Percentiles rank a stretch among this genome's conserved stretches.
These are phyloP conservation scores for Globisporangium middletonii DNA, from an alignment of 352 stramenopile genomes.

Conservation along the genomic window DNA sequence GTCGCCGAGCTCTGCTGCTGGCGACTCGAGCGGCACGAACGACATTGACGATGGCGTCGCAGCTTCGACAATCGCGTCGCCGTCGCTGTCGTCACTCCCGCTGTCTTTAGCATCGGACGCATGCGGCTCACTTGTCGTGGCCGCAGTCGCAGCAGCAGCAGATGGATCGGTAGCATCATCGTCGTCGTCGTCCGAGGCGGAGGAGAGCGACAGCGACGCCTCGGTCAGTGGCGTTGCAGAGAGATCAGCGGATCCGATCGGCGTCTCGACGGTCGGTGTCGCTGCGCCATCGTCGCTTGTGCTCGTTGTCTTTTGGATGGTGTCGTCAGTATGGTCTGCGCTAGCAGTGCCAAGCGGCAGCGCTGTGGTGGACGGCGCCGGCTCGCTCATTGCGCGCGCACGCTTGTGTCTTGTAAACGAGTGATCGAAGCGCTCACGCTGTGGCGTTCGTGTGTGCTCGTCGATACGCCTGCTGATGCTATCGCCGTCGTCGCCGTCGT, in stretches of 20 bases:
- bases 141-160: background rate
- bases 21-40: constrained; percentile 10
- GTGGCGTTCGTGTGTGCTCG: too few relatives aligned
- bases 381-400: background rate
- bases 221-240: background rate
- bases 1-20: background rate
- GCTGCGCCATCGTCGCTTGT: background rate
- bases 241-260: background rate
- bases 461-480: too few relatives aligned
- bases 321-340: background rate
- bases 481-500: too few relatives aligned
- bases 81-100: background rate
- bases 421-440: too few relatives aligned
- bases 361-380: background rate
- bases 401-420: background rate
- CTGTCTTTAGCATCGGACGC: background rate
- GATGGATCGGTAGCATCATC: background rate
- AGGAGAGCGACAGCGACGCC: background rate
- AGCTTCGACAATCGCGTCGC: constrained; percentile 9
- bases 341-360: background rate
- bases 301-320: background rate
- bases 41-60: constrained; percentile 11
- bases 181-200: background rate
- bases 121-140: background rate
- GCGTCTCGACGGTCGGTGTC: background rate